phyloP scores from a whole-genome alignment of 1,139 yeast genomes.

The Spathaspora sp. region DNA sequence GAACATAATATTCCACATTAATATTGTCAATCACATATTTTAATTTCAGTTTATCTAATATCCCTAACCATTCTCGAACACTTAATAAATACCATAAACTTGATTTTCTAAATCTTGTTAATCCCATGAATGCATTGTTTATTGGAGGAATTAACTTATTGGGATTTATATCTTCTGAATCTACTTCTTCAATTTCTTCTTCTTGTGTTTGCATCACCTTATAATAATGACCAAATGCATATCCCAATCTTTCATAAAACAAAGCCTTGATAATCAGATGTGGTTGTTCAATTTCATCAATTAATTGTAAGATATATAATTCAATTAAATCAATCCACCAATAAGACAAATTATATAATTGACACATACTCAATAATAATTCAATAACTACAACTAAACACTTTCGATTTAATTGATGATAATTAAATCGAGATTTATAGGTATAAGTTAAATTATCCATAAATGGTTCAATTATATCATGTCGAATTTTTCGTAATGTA shows the following conservation, averaged over 20 bases:
- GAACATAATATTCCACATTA: neutral
- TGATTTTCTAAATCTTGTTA: constrained; percentile 68
- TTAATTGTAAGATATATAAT: constrained; percentile 40
- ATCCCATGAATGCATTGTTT: constrained; percentile 44
- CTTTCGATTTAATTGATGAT: constrained; percentile 62
- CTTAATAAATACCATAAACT: constrained; percentile 79
- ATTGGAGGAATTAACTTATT: constrained; percentile 36
- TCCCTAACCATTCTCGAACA: constrained; percentile 65
- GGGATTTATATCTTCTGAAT: constrained; percentile 24
- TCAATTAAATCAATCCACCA: constrained; percentile 54
- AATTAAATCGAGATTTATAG: constrained; percentile 56
- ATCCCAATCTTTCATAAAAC: constrained; percentile 43
- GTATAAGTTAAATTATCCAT: constrained; percentile 60
- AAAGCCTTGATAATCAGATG: constrained; percentile 34
- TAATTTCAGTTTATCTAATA: neutral
- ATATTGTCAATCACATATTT: neutral
- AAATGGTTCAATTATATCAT: constrained; percentile 62
- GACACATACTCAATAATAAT: constrained; percentile 52
- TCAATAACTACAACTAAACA: constrained; percentile 42
- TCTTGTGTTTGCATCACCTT: constrained; percentile 8
- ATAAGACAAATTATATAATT: constrained; percentile 38
- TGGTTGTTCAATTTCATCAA: constrained; percentile 37
- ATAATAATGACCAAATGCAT: constrained; percentile 31
- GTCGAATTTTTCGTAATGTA: constrained; percentile 59
- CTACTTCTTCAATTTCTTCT: constrained; percentile 3